A percentile compares a stretch with the other conserved stretches of the same genome.
These are phyloP conservation scores for Gonapodya prolifera DNA, from an alignment of 192 early-diverging fungal species.

Conservation along the genomic window DNA sequence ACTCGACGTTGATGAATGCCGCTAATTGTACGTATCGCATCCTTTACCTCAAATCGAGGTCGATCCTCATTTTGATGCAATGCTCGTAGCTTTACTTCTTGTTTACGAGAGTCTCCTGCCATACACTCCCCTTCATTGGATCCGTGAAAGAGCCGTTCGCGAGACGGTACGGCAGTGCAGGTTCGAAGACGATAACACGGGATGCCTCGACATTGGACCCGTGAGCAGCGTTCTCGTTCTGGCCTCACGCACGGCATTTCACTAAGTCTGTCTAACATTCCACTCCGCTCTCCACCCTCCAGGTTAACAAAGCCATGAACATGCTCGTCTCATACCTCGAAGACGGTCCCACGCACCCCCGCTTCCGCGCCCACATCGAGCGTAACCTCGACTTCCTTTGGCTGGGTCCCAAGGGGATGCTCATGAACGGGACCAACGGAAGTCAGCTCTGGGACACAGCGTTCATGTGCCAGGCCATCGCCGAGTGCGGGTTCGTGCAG, in stretches of 20 bases:
- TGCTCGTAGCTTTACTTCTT: neutral
- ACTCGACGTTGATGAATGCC: slow-evolving; percentile 59
- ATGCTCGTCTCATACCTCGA: slow-evolving; percentile 76
- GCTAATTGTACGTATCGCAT: slow-evolving; percentile 41
- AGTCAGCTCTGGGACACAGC: slow-evolving; percentile 95
- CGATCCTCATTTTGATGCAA: neutral
- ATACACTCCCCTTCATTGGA: slow-evolving; percentile 26
- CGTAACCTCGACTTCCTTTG: slow-evolving; percentile 75
- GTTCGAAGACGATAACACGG: slow-evolving; percentile 80
- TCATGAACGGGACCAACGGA: slow-evolving; percentile 93
- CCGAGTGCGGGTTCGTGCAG: slow-evolving; percentile 59
- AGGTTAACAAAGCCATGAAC: slow-evolving; percentile 84
- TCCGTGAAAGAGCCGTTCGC: slow-evolving; percentile 55
- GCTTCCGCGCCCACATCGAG: slow-evolving; percentile 59
- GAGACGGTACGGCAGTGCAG: slow-evolving; percentile 70
- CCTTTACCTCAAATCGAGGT: neutral
- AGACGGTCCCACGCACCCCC: slow-evolving; percentile 69
- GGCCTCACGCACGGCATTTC: neutral
- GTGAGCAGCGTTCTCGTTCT: slow-evolving; percentile 20
- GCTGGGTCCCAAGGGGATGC: slow-evolving; percentile 77
- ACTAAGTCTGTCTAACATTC: no score
- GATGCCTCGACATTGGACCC: slow-evolving; percentile 81
- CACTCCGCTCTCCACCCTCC: no score
- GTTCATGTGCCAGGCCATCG: slow-evolving; percentile 69
- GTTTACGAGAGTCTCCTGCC: neutral